Evolutionary conservation across 805 yeast genomes (phyloP), one percentile per base, ranked within the genome.

Genomic region (Blastobotrys attinorum): DNA sequence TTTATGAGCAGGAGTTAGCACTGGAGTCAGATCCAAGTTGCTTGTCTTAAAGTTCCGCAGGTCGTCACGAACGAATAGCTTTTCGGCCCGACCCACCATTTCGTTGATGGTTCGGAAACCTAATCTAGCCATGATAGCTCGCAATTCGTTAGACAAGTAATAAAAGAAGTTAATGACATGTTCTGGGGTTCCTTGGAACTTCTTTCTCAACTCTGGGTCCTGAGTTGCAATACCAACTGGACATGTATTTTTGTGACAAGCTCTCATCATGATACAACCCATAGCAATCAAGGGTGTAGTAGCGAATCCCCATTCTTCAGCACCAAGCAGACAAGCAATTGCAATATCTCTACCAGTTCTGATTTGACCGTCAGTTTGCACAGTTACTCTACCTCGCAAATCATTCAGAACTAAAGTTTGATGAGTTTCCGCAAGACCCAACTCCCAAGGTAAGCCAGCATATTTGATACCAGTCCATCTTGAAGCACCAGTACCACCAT

Each of bases 401-500:
- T 92, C 97, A 65, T 90, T 90, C 64, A 90, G 73, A 3, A 90
- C 98, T 58, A 90, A 73, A 22, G 98, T 92, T 72, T 90, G 98
- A 62, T 90, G 98, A 17, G 97, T 83, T 71, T 90, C 98, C 47
- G 97, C 97, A 51, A 90, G 75, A 61, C 98, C 98, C 56, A 90
- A 76, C 67, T 90, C 98, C 98, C 98, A 90, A 39, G 98, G 97
- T 53, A 90, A 75, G 67, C 98, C 97, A 46, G 98, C 96, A 62
- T 89, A 81, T 64, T 89, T 89, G 63, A 90, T 88, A 63, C 96
- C 92, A 17, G 97, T 89, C 87, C 94, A 86, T 65, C 94, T 79
- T 47, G 96, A 90, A 47, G 98, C 98, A 80, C 98, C 98, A 46
- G 98, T 90, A 72, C 98, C 98, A 77, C 98, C 98, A 66, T 90